These are phyloP conservation scores for Quercus aquifolioides DNA, from an alignment of 306 rosid genomes.

Conservation along the genomic window DNA sequence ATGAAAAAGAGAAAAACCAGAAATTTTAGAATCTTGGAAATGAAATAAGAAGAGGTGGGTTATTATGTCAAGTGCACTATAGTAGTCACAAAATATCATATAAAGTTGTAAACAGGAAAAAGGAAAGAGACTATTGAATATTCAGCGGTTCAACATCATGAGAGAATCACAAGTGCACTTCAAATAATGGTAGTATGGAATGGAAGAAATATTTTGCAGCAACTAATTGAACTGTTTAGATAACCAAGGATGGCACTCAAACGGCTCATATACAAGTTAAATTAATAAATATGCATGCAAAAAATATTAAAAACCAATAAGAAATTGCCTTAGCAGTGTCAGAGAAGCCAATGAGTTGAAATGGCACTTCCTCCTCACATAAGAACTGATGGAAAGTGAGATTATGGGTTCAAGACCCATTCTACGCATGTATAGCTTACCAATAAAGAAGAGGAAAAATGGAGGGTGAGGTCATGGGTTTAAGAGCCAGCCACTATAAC, in stretches of 20 bases:
- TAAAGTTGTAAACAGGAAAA: neutral
- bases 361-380: too few species aligned
- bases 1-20: neutral
- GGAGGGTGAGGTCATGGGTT: too few species aligned
- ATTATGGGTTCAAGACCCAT: too few species aligned
- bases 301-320: neutral
- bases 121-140: neutral
- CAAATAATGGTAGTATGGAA: neutral
- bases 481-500: too few species aligned
- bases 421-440: too few species aligned
- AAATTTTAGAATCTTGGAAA: neutral
- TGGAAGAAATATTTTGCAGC: neutral
- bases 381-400: too few species aligned
- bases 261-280: neutral
- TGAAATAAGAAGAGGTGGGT: neutral
- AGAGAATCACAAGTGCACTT: neutral
- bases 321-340: neutral
- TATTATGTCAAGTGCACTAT: neutral
- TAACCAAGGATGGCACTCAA: neutral
- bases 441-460: too few species aligned
- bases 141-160: neutral
- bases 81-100: neutral
- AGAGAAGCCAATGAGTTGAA: neutral
- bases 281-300: neutral
- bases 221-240: neutral